Conservation (phyloP, 192 early-diverging fungal genomes). For the Entomortierella beljakovae region DNA sequence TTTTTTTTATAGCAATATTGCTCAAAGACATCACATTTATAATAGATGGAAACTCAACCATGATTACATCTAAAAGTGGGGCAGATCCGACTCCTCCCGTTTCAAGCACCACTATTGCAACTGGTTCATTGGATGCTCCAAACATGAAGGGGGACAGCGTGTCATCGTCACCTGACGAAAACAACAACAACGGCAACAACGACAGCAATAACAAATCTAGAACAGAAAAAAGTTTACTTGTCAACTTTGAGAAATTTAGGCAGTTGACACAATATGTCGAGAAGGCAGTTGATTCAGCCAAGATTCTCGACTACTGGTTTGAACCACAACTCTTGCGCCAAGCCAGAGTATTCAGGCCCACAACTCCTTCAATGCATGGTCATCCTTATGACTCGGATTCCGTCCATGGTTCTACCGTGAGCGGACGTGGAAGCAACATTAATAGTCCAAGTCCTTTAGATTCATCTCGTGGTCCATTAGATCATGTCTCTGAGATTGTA, state of each 20-base stretch:
- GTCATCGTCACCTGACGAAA: too few relatives aligned
- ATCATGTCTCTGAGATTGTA: slow-evolving; percentile 46
- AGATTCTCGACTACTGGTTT: slow-evolving; percentile 58
- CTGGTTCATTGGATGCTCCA: background rate
- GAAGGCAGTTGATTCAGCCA: slow-evolving; percentile 44
- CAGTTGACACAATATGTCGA: slow-evolving; percentile 52
- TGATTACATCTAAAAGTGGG: slow-evolving; percentile 21
- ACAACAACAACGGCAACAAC: background rate
- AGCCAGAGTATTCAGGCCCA: slow-evolving; percentile 47
- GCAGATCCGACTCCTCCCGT: slow-evolving; percentile 1
- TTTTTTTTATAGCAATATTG: slow-evolving; percentile 58
- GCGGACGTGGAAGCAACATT: background rate
- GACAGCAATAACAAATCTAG: background rate
- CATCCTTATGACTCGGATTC: slow-evolving; percentile 2
- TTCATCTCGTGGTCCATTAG: slow-evolving; percentile 18
- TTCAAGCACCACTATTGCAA: background rate
- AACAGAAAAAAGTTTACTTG: slow-evolving; percentile 6
- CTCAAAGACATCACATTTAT: slow-evolving; percentile 83
- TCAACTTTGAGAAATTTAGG: slow-evolving; percentile 66
- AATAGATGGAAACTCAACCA: slow-evolving; percentile 75
- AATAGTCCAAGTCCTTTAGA: background rate
- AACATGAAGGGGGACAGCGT: background rate
- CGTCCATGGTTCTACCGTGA: background rate
- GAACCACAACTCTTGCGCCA: slow-evolving; percentile 51
- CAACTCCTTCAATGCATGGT: slow-evolving; percentile 15